Percentiles rank a stretch among this genome's conserved stretches.
Conservation (phyloP, 495 filamentous ascomycete genomes). For the Talaromyces ruber region DNA sequence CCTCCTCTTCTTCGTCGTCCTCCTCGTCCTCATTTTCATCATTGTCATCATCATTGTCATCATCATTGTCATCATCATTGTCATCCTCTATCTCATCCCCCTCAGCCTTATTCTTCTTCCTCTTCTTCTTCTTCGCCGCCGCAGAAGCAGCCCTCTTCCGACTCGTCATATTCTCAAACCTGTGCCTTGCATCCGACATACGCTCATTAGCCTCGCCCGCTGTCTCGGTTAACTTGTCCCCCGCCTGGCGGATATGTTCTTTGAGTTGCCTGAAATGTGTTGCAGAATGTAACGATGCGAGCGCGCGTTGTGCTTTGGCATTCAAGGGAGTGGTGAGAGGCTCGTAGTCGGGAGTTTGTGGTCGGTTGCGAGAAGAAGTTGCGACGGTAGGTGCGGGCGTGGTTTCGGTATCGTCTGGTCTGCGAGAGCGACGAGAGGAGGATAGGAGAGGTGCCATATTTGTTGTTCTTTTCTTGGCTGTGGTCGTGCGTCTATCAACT, state of each 20-base stretch:
- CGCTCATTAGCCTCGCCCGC: constrained; percentile 41
- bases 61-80: constrained; percentile 3
- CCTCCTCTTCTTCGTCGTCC: not conserved
- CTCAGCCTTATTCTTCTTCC: constrained; percentile 5
- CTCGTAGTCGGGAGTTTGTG: constrained; percentile 47
- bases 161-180: constrained; percentile 19
- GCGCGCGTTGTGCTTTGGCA: constrained; percentile 19
- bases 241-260: constrained; percentile 26
- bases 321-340: constrained; percentile 43
- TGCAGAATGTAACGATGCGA: constrained; percentile 23
- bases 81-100: constrained; percentile 1
- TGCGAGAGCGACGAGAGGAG: constrained; percentile 19
- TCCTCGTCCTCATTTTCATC: constrained; percentile 10
- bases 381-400: constrained; percentile 11
- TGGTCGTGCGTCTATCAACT: not conserved
- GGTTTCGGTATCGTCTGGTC: constrained; percentile 16
- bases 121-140: constrained; percentile 10
- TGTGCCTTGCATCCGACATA: constrained; percentile 22
- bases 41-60: not conserved
- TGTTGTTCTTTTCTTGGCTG: constrained; percentile 2
- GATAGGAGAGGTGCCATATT: constrained; percentile 11
- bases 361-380: constrained; percentile 8
- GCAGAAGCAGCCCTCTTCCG: constrained; percentile 10
- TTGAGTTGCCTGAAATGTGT: constrained; percentile 22
- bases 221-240: constrained; percentile 28